Base-by-base conservation (phyloP, 495 filamentous ascomycete species). In the Chaetomium cochliodes region DNA sequence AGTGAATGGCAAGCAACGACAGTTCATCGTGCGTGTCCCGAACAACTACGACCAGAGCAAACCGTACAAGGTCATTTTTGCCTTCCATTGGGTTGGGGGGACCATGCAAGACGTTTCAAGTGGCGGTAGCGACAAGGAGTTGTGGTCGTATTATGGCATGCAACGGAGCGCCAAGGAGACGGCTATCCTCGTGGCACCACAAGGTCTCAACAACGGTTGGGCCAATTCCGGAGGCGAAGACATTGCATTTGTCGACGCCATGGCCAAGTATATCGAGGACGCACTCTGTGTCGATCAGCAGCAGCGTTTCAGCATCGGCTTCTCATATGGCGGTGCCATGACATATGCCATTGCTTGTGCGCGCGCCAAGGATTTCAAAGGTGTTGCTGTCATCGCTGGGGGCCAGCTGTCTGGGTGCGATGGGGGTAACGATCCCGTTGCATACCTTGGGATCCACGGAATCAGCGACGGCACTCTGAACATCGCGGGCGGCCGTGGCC, bases 251-350 rank as follows among this genome's bases (percentile, higher is more conserved):
- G 72, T 78, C 28, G 68, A 77, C 50, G 41, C 70, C n/a, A 70
- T 82, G 26, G 61, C 79, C 30, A 60, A 73, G 42, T 56, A 67
- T 8, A 59, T 79, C 11, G 74, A 79, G 30, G 79, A 76, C 28
- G 72, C 80, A 55, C 49, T 52, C 8, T 83, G 81, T 66, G 67
- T 82, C 7, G 74, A 83, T 60, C 57, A 75, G 54, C 74, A 69
- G 51, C 69, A 76, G 41, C 68, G 74, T 57, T 83, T 79, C 71
- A 71, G 77, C 2, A 78, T 74, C 12, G 81, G 81, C n/a, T 83
- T 79, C 70, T 77, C 73, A 58, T 82, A 79, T 68, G 81, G 81
- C 23, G 81, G 69, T 18, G 76, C 74, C 37, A 82, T 83, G 81
- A 77, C 74, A 18, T 81, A 77, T 56, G 62, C 75, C 9, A 78